Conservation (phyloP, 441 rosid genomes). For the Syzygium malaccense region DNA sequence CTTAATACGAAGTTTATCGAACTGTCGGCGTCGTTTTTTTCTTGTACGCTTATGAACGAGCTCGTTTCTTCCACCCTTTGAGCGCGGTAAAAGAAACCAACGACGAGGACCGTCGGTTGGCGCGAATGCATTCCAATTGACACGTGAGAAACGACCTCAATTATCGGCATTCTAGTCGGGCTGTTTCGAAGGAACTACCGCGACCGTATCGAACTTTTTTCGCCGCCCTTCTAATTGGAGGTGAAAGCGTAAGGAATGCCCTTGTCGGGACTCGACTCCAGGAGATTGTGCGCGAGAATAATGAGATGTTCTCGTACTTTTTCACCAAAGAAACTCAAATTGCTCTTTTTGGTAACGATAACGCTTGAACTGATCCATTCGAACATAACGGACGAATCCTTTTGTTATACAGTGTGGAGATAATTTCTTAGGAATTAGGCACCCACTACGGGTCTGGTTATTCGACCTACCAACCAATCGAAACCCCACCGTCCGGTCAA, state of each 20-base stretch:
- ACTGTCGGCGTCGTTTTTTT: neutral
- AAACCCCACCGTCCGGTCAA: neutral
- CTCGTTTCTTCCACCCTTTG: neutral
- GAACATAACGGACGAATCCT: accelerated
- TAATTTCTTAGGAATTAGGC: neutral
- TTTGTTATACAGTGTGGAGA: neutral
- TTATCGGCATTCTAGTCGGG: neutral
- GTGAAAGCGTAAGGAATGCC: neutral
- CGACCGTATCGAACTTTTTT: neutral
- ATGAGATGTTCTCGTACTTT: neutral
- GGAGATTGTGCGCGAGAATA: neutral
- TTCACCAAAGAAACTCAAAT: neutral
- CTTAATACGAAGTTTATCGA: neutral
- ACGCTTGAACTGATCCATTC: accelerated
- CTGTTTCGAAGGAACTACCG: neutral
- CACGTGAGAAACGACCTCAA: neutral
- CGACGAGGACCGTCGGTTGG: neutral
- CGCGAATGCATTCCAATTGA: neutral
- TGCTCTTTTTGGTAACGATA: neutral
- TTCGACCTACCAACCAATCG: accelerated
- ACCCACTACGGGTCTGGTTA: neutral
- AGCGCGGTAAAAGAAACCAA: neutral
- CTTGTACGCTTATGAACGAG: neutral
- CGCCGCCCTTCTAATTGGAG: neutral
- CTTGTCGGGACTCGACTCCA: neutral